Evolutionary conservation across 345 rosid species (phyloP).

Genomic region (Viola odorata): DNA sequence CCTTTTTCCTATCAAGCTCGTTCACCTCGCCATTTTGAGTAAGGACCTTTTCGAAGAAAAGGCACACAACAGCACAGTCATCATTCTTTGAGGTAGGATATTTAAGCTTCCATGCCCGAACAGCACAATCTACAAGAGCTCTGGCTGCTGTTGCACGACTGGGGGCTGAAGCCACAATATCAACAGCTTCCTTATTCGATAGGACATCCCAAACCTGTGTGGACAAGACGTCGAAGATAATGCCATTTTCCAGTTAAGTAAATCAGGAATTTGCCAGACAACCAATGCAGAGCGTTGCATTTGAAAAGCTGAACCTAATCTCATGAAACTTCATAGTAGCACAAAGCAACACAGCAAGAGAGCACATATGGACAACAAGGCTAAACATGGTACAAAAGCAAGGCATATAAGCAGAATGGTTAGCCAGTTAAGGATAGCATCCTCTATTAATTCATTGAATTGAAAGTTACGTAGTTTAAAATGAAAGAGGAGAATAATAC

Average conservation of each 20-base stretch:
- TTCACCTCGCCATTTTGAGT: slow-evolving; percentile 19
- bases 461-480: neutral
- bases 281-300: too few species aligned
- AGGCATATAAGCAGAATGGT: too few species aligned
- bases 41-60: slow-evolving; percentile 56
- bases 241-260: neutral
- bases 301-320: too few species aligned
- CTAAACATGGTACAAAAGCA: neutral
- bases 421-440: too few species aligned
- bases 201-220: slow-evolving; percentile 92
- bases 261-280: neutral
- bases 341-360: neutral
- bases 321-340: neutral
- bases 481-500: slow-evolving; percentile 34
- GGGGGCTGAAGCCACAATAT: slow-evolving; percentile 82
- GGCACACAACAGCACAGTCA: slow-evolving; percentile 89
- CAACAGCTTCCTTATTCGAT: slow-evolving; percentile 87
- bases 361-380: neutral
- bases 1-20: slow-evolving; percentile 10
- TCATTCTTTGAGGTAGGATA: slow-evolving; percentile 94
- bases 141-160: slow-evolving; percentile 73
- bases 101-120: slow-evolving; percentile 88
- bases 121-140: slow-evolving; percentile 87
- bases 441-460: too few species aligned
- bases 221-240: neutral